phyloP scores from a whole-genome alignment of 768 basidiomycete genomes.

The Astraeus odoratus region DNA sequence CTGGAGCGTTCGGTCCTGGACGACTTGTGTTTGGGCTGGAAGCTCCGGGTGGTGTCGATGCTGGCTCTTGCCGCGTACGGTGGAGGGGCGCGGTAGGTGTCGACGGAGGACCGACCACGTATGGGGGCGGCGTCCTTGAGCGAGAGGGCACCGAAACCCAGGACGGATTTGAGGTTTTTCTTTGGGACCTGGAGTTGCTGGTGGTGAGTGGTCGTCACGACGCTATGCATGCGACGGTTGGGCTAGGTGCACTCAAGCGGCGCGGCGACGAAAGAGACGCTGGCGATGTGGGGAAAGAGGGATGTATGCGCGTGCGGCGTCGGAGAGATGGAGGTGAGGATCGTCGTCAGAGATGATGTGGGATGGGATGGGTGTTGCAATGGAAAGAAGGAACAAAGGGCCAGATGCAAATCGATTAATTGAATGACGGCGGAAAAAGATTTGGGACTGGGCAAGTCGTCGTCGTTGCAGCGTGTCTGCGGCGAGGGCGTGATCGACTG shows the following conservation, averaged over 20 bases:
- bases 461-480: constrained; percentile 24
- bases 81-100: constrained; percentile 21
- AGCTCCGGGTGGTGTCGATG: constrained; percentile 37
- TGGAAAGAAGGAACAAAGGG: constrained; percentile 20
- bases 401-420: constrained; percentile 22
- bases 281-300: constrained; percentile 23
- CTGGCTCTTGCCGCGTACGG: constrained; percentile 32
- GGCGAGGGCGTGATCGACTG: constrained; percentile 26
- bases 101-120: constrained; percentile 23
- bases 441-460: constrained; percentile 22
- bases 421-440: constrained; percentile 23
- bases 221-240: constrained; percentile 38
- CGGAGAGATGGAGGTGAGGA: too few relatives aligned
- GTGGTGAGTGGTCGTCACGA: constrained; percentile 25
- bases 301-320: constrained; percentile 18
- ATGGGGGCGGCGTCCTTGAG: constrained; percentile 30
- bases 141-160: constrained; percentile 35
- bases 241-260: constrained; percentile 1
- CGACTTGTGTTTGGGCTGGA: constrained; percentile 30
- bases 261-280: neutral
- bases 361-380: constrained; percentile 10
- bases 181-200: constrained; percentile 30
- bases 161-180: constrained; percentile 43
- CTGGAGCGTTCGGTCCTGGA: constrained; percentile 28
- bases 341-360: constrained; percentile 22